Percentiles rank a stretch among this genome's conserved stretches.
These are phyloP conservation scores for Chaetomium tenue DNA, from an alignment of 495 filamentous ascomycete genomes.

Conservation along the genomic window DNA sequence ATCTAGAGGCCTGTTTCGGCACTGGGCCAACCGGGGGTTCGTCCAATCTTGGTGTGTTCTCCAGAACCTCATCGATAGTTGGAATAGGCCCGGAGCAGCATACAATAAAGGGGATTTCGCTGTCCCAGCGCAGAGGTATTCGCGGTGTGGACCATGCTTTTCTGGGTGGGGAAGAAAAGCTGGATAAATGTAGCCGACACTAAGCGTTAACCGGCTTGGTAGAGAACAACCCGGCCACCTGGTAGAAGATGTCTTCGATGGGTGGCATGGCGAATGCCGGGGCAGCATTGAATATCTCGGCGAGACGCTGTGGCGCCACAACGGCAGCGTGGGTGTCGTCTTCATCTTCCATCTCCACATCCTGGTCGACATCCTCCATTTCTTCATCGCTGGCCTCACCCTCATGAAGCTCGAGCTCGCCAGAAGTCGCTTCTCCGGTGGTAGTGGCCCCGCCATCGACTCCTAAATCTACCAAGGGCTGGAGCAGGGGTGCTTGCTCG, in stretches of 20 bases:
- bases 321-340: constrained; percentile 48
- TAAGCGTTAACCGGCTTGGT: constrained; percentile 41
- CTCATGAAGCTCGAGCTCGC: constrained; percentile 37
- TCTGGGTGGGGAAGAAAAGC: neutral
- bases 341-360: constrained; percentile 42
- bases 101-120: neutral
- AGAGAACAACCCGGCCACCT: constrained; percentile 62
- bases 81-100: neutral
- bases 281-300: constrained; percentile 69
- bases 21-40: neutral
- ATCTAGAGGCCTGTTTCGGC: neutral
- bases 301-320: constrained; percentile 63
- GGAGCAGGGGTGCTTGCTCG: constrained; percentile 49
- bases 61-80: neutral
- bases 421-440: constrained; percentile 24
- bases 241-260: constrained; percentile 73
- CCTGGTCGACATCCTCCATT: constrained; percentile 37
- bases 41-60: neutral
- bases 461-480: constrained; percentile 49
- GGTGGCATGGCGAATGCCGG: constrained; percentile 75
- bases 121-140: neutral
- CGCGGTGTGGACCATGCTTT: neutral
- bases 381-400: constrained; percentile 52
- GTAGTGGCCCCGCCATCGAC: constrained; percentile 37
- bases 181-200: neutral